phyloP scores from a whole-genome alignment of 345 rosid genomes.

The Eucalyptus marginata region DNA sequence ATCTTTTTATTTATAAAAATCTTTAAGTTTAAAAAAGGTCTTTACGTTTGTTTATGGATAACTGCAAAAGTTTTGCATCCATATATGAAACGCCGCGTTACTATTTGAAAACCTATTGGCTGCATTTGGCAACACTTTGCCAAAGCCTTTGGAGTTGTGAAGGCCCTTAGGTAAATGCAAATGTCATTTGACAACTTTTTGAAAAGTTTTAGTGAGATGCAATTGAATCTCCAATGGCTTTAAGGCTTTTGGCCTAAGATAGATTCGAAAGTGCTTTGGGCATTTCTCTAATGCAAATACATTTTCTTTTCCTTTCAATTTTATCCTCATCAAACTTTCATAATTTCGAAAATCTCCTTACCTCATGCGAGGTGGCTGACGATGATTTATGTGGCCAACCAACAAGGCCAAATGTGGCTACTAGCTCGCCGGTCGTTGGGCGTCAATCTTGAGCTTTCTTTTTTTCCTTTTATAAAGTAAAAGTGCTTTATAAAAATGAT shows the following conservation, averaged over 20 bases:
- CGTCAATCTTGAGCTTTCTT: background rate
- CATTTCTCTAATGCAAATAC: background rate
- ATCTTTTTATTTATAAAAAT: too few relatives aligned
- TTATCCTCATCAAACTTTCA: background rate
- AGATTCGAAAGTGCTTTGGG: background rate
- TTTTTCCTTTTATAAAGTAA: too few relatives aligned
- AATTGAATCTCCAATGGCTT: background rate
- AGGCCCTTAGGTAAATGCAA: background rate
- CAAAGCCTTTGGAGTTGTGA: background rate
- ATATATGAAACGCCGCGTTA: too few relatives aligned
- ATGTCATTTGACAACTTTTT: background rate
- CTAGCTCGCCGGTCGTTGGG: rapidly evolving
- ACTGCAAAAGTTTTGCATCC: too few relatives aligned
- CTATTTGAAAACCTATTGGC: too few relatives aligned
- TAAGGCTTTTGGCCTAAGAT: background rate
- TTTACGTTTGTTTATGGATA: too few relatives aligned
- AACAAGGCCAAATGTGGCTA: background rate
- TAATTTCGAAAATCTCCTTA: rapidly evolving
- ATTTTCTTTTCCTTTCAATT: background rate
- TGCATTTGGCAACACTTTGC: too few relatives aligned
- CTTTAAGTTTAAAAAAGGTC: too few relatives aligned
- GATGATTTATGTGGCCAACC: background rate
- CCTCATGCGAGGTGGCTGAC: rapidly evolving
- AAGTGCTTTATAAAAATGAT: too few relatives aligned
- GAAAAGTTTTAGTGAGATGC: background rate